Conservation (phyloP, 164 flowering plant species). For the Nymphaea colorata region DNA sequence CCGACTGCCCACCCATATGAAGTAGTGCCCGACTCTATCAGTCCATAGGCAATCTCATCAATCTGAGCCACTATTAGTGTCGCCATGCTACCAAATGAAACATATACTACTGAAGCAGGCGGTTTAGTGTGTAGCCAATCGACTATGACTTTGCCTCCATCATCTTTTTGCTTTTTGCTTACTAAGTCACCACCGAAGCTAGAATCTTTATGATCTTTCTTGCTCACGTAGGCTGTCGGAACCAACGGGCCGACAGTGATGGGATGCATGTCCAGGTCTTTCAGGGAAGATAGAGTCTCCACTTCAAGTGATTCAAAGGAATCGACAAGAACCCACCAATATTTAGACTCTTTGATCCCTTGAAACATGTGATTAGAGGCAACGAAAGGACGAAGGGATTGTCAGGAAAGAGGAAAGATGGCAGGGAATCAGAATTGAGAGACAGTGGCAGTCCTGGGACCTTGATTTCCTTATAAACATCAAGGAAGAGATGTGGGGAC, state of each 20-base stretch:
- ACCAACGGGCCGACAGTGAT: slow-evolving; percentile 31
- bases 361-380: slow-evolving; percentile 7
- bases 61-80: too few species aligned
- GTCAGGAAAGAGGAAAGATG: slow-evolving; percentile 20
- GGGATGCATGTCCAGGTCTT: slow-evolving; percentile 4
- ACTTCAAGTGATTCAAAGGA: slow-evolving; percentile 30
- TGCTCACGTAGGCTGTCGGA: slow-evolving; percentile 18
- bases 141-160: too few species aligned
- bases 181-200: background rate
- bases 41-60: too few species aligned
- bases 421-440: slow-evolving; percentile 19
- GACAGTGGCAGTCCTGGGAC: slow-evolving; percentile 22
- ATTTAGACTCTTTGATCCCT: slow-evolving; percentile 7
- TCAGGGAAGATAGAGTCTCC: slow-evolving; percentile 15
- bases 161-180: too few species aligned
- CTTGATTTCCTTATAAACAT: slow-evolving; percentile 8
- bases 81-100: too few species aligned
- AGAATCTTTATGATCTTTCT: background rate
- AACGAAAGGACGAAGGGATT: background rate
- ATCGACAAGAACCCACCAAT: slow-evolving; percentile 22
- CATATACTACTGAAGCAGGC: too few species aligned
- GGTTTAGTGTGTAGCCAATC: too few species aligned
- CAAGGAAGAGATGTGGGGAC: slow-evolving; percentile 7
- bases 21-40: too few species aligned
- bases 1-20: too few species aligned